Evolutionary conservation across 2,329 filamentous ascomycete species (phyloP), one percentile per base, ranked within the genome.

Genomic region (Diaporthe sp.): DNA sequence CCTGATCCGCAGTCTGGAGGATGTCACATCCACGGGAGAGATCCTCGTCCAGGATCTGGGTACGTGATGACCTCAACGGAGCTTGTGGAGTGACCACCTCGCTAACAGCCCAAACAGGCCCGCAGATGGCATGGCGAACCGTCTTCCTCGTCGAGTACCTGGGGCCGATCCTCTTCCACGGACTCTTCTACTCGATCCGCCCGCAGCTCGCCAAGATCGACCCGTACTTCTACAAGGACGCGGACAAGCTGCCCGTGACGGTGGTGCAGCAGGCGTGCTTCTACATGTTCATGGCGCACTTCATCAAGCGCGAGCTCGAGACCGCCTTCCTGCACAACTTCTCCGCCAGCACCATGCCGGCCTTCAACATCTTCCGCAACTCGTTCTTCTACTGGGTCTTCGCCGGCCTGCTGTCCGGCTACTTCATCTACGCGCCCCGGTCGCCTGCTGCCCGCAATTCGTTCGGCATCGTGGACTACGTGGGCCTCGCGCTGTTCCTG

Each of bases 71-170:
- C 42, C 42, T 3, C 4, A 38, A 17, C 54, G 30, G n/a, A 57
- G 17, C 22, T 50, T n/a, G 10, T 45, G 47, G 19, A 30, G 4
- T n/a, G 28, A n/a, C 15, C 58, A n/a, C 5, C 22, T 52, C n/a
- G 50, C 57, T 71, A 30, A 66, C 45, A 30, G 19, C n/a, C 47
- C 33, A 42, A 30, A 47, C 75, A 97, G 95, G 97, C 22, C 91
- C 92, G 66, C 97, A 99, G 84, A 93, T 98, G 73, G 92, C 91
- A 77, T 99, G 97, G 97, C 92, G 92, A 77, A 97, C 95, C 76
- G 96, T 98, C 83, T 99, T 96, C 88, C 86, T 98, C 77, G 92
- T 98, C 86, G 97, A 99, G 86, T 99, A 99, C 84, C 86, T 97
- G 78, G 97, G 97, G 5, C 97, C 97, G 8, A 90, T 98, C 80